Percentiles rank a stretch among this genome's conserved stretches.
Evolutionary conservation across 805 yeast species (phyloP).

Genomic region (Hanseniaspora vineae): DNA sequence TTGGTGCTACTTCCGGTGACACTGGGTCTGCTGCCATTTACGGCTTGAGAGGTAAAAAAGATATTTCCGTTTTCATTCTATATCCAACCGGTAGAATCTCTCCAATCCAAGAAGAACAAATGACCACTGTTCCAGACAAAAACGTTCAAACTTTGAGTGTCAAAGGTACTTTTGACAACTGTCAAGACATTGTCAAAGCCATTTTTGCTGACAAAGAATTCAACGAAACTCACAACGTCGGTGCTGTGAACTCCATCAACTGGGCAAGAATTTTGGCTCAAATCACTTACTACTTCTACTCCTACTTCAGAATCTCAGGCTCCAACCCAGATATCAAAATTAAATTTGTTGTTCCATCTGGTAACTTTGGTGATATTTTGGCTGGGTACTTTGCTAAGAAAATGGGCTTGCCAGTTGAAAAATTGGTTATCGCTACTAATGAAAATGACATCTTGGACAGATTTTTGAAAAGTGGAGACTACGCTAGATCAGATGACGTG

Average conservation of each 20-base stretch:
- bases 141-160: slow-evolving; percentile 94
- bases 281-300: slow-evolving; percentile 89
- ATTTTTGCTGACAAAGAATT: slow-evolving; percentile 83
- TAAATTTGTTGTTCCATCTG: slow-evolving; percentile 90
- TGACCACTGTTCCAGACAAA: slow-evolving; percentile 89
- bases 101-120: slow-evolving; percentile 95
- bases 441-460: slow-evolving; percentile 91
- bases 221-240: slow-evolving; percentile 82
- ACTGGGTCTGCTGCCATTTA: slow-evolving; percentile 99
- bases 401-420: slow-evolving; percentile 89
- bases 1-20: slow-evolving; percentile 98
- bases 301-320: slow-evolving; percentile 58
- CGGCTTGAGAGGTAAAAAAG: slow-evolving; percentile 93
- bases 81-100: slow-evolving; percentile 97
- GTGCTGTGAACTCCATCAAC: slow-evolving; percentile 96
- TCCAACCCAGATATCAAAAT: slow-evolving; percentile 35
- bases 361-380: slow-evolving; percentile 95
- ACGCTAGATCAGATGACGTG: slow-evolving; percentile 64
- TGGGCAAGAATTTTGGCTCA: slow-evolving; percentile 99
- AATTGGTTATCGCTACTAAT: slow-evolving; percentile 87
- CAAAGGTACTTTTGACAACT: slow-evolving; percentile 93
- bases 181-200: slow-evolving; percentile 92
- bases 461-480: slow-evolving; percentile 75
- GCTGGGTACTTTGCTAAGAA: slow-evolving; percentile 92
- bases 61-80: slow-evolving; percentile 91